Evolutionary conservation across 2,329 filamentous ascomycete species (phyloP).

Genomic region (Xylariaceae sp.): DNA sequence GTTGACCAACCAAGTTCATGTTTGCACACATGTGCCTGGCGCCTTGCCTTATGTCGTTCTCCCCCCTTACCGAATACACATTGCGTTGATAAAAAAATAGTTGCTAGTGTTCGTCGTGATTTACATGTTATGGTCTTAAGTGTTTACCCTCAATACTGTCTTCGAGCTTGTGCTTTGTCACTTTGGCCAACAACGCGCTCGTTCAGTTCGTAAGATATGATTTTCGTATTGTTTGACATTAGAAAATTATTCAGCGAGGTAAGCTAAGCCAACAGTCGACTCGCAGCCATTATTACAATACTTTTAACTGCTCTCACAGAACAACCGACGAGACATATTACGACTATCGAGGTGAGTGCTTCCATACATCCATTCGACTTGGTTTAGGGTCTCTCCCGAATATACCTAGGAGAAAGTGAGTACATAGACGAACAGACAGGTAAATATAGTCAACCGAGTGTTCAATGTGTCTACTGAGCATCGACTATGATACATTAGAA

Average conservation of each 20-base stretch:
- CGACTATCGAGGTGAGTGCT: too few species aligned
- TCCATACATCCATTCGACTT: too few species aligned
- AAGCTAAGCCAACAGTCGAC: too few species aligned
- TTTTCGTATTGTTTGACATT: background rate
- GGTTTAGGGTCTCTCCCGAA: too few species aligned
- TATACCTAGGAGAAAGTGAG: too few species aligned
- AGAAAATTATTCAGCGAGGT: background rate
- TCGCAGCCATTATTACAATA: too few species aligned
- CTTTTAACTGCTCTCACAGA: too few species aligned
- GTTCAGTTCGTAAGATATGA: background rate
- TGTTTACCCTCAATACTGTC: background rate
- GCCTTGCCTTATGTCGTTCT: constrained; percentile 21
- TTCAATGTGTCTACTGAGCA: too few species aligned
- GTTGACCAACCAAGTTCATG: constrained; percentile 15
- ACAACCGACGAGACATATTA: too few species aligned
- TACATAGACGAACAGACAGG: too few species aligned
- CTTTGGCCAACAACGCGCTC: too few species aligned
- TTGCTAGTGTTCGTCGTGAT: constrained; percentile 9
- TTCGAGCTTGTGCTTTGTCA: background rate
- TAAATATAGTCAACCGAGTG: background rate
- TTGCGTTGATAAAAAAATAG: constrained; percentile 17
- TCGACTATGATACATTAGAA: too few species aligned
- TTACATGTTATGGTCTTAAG: background rate
- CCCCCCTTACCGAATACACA: constrained; percentile 26
- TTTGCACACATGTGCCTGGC: constrained; percentile 18